Conservation (phyloP, 306 rosid genomes). For the Carpinus viminea region DNA sequence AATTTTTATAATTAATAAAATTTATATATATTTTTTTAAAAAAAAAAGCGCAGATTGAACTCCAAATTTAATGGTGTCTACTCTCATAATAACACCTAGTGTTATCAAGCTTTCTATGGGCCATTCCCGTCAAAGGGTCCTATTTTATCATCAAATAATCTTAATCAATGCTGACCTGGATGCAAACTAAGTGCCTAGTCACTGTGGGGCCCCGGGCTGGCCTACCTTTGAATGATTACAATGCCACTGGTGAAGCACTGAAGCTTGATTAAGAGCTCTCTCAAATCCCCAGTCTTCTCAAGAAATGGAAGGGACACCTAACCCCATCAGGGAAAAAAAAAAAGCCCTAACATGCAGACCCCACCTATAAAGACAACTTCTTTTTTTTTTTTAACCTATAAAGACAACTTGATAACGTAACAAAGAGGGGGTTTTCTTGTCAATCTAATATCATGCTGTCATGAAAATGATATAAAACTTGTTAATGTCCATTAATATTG, state of each 20-base stretch:
- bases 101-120: background rate
- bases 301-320: background rate
- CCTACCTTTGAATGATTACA: conserved; percentile 6
- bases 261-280: background rate
- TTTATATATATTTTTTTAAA: no score
- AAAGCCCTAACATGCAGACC: no score
- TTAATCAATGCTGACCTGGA: conserved; percentile 28
- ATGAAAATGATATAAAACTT: background rate
- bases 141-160: background rate
- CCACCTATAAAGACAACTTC: no score
- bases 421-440: background rate
- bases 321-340: background rate
- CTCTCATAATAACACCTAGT: background rate
- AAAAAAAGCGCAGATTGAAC: no score
- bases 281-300: background rate
- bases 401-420: background rate
- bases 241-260: background rate
- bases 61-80: background rate
- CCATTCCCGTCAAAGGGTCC: background rate
- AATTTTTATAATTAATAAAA: no score
- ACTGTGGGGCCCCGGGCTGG: conserved; percentile 10
- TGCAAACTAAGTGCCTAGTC: conserved; percentile 12
- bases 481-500: background rate
- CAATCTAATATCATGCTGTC: background rate
- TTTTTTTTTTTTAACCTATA: background rate